phyloP scores from a whole-genome alignment of 1,284 basidiomycete genomes.

The Rhodofomes roseus region DNA sequence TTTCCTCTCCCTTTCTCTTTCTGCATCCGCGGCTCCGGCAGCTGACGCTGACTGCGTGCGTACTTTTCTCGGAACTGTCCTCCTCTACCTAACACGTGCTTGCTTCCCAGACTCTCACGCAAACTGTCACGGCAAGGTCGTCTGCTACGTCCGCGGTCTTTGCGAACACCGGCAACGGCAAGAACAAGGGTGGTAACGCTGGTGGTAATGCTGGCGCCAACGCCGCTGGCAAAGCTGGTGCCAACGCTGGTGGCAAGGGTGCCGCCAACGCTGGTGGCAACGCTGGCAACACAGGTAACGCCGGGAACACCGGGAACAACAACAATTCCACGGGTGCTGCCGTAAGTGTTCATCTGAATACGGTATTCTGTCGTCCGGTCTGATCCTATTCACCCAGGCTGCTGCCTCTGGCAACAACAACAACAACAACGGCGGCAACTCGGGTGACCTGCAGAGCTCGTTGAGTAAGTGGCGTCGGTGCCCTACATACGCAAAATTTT shows the following conservation, averaged over 20 bases:
- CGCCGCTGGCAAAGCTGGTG: background rate
- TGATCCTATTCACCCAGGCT: background rate
- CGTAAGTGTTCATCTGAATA: background rate
- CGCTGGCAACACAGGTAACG: background rate
- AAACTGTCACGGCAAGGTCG: background rate
- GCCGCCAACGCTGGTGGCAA: background rate
- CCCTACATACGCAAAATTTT: conserved; percentile 20
- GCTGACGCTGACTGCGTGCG: conserved; percentile 10
- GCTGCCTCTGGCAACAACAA: background rate
- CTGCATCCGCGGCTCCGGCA: conserved; percentile 13
- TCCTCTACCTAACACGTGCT: background rate
- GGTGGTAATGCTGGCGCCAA: background rate
- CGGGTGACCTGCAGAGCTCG: conserved; percentile 23
- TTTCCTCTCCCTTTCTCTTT: conserved; percentile 26
- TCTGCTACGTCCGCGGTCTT: background rate
- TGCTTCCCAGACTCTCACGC: background rate
- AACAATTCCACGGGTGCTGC: background rate
- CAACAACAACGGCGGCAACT: background rate
- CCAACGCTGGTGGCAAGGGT: background rate
- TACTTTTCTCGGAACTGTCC: background rate
- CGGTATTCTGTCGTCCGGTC: background rate
- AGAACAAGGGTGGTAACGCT: background rate
- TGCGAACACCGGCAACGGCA: background rate
- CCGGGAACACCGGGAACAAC: background rate
- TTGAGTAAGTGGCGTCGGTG: conserved; percentile 20